phyloP scores from a whole-genome alignment of 2,329 filamentous ascomycete genomes.

The Corinectria fuckeliana region DNA sequence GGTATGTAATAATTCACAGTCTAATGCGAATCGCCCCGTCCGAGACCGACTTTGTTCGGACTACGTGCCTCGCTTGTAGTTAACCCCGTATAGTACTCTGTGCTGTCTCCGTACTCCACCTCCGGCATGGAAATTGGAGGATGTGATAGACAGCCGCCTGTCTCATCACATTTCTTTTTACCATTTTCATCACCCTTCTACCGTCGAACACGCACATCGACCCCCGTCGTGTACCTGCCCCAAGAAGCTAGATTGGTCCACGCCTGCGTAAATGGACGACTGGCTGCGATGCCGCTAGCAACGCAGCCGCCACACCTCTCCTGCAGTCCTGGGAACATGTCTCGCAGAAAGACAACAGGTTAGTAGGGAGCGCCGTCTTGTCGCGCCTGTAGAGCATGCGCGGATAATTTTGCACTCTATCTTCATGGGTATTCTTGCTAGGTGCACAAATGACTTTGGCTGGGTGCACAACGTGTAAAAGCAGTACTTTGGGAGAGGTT shows the following conservation, averaged over 20 bases:
- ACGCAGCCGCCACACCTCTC: slow-evolving; percentile 2
- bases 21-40: neutral
- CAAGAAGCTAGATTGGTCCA: neutral
- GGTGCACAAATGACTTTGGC: too few species aligned
- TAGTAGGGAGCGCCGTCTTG: neutral
- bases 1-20: too few species aligned
- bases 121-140: slow-evolving; percentile 7
- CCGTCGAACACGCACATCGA: slow-evolving; percentile 4
- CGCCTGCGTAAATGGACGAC: slow-evolving; percentile 4
- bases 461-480: too few species aligned
- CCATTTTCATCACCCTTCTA: neutral
- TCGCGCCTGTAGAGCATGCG: neutral
- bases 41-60: neutral
- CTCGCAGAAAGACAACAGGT: slow-evolving; percentile 3
- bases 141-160: slow-evolving; percentile 1
- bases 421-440: too few species aligned
- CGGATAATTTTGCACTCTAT: slow-evolving; percentile 4
- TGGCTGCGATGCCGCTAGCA: slow-evolving; percentile 6
- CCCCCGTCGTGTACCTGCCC: neutral
- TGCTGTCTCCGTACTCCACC: neutral
- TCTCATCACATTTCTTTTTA: neutral
- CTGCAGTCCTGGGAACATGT: slow-evolving; percentile 12
- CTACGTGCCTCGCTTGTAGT: too few species aligned
- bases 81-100: too few species aligned
- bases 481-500: too few species aligned